Base-by-base conservation (phyloP, 169 alveolate genomes). In the Besnoitia besnoiti region DNA sequence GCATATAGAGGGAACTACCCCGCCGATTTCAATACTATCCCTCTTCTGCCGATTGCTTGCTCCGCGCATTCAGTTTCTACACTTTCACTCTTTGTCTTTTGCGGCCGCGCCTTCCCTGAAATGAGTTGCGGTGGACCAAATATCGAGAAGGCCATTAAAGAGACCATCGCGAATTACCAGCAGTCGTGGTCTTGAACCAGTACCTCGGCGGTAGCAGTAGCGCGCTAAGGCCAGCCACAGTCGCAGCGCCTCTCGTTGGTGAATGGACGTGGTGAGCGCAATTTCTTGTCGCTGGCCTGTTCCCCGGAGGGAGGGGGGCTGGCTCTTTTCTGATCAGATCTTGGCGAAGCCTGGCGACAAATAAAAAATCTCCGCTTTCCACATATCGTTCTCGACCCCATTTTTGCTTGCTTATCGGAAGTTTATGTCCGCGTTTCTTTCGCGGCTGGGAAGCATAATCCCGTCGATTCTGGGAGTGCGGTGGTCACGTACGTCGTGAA, bases 271-370 rank as follows among this genome's bases (percentile, higher is more conserved):
- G 59, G 67, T 8, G 67, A 55, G 67, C 67, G 67, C 67, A 55
- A 16, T n/a, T 55, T 55, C 67, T 55, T 55, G 59, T 49, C 67
- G 67, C 67, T 55, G 67, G 67, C 67, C n/a, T 55, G 67, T 55
- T 55, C 30, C 67, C 67, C 67, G 1, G 30, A 21, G 67, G 67
- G 67, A 55, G 67, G 67, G 67, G 67, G 67, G 67, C 67, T 16
- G 67, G 24, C 24, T 55, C n/a, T 5, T 55, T 55, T 55, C 67
- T 55, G 7, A 55, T 55, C 30, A 55, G 67, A 55, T 55, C 67
- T 55, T 55, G 67, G 67, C 67, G 67, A n/a, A 19, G 3, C 24
- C 3, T 55, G 67, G 67, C 67, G 67, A n/a, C 30, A 55, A 55
- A 8, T 55, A 1, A 19, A 8, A 19, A 55, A n/a, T 19, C 67